Percentiles rank a stretch among this genome's conserved stretches.
Conservation (phyloP, 768 basidiomycete genomes). For the Trametes sanguinea region DNA sequence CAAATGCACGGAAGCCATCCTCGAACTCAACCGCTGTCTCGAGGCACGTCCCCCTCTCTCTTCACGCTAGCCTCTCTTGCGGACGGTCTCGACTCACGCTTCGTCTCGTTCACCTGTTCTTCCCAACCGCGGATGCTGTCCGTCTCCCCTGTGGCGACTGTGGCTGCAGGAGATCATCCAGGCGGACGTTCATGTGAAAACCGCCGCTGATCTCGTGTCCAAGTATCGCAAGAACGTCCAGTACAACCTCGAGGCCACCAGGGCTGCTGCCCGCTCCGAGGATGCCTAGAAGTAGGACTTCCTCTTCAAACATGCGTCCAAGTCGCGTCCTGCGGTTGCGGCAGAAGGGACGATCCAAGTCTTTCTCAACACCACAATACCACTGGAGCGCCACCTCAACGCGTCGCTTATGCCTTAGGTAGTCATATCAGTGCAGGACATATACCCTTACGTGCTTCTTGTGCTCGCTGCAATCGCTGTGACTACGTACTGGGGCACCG, state of each 20-base stretch:
- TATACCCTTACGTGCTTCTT: too few relatives aligned
- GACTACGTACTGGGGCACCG: too few relatives aligned
- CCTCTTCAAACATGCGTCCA: neutral
- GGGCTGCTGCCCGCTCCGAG: conserved; percentile 10
- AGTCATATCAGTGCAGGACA: too few relatives aligned
- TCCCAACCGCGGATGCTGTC: neutral
- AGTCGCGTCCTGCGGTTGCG: neutral
- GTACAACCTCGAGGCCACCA: conserved; percentile 80
- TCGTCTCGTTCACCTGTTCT: neutral
- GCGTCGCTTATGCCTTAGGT: too few relatives aligned
- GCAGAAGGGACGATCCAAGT: neutral
- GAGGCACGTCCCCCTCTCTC: conserved; percentile 49
- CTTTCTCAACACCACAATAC: neutral
- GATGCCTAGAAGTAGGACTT: neutral
- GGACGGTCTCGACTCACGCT: neutral
- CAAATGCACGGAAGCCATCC: conserved; percentile 88
- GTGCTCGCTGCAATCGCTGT: too few relatives aligned
- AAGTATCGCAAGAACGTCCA: conserved; percentile 93
- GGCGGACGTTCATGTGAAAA: conserved; percentile 76
- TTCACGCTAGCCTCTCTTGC: neutral
- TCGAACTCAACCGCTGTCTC: conserved; percentile 86
- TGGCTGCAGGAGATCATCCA: conserved; percentile 70
- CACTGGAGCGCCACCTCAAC: too few relatives aligned
- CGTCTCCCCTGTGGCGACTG: too few relatives aligned
- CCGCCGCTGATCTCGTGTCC: conserved; percentile 78